Percentiles rank a stretch among this genome's conserved stretches.
Evolutionary conservation across 768 basidiomycete genomes (phyloP).

Genomic region (Suillus spraguei): DNA sequence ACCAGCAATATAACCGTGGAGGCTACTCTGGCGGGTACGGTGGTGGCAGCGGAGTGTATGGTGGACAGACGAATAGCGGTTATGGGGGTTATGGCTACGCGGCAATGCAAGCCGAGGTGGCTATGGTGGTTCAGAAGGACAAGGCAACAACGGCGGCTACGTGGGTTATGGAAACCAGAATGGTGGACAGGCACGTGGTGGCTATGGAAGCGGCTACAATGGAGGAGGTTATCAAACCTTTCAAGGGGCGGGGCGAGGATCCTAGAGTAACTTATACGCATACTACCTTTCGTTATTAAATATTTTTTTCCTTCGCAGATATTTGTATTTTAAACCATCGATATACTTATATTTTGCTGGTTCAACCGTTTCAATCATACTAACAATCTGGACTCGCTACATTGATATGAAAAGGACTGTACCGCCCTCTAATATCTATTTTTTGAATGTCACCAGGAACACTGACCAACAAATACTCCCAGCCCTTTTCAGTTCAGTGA

Average conservation of each 20-base stretch:
- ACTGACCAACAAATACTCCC: not conserved
- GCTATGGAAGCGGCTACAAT: slow-evolving; percentile 29
- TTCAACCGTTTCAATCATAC: slow-evolving; percentile 13
- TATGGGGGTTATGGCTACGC: slow-evolving; percentile 19
- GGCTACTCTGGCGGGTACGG: slow-evolving; percentile 27
- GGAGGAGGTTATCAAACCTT: slow-evolving; percentile 27
- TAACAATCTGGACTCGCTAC: slow-evolving; percentile 20
- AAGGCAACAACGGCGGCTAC: slow-evolving; percentile 41
- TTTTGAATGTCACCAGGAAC: not conserved
- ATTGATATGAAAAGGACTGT: slow-evolving; percentile 1
- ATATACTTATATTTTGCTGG: slow-evolving; percentile 13
- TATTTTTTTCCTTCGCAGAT: slow-evolving; percentile 6
- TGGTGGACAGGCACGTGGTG: slow-evolving; percentile 20
- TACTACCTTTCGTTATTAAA: slow-evolving; percentile 18
- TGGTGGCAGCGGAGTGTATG: slow-evolving; percentile 9
- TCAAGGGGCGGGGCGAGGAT: slow-evolving; percentile 51
- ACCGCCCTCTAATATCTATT: not conserved
- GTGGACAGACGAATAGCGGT: slow-evolving; percentile 18
- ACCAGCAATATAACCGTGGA: slow-evolving; percentile 27
- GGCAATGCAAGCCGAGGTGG: slow-evolving; percentile 28
- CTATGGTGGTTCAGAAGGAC: slow-evolving; percentile 36
- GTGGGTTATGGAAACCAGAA: slow-evolving; percentile 34
- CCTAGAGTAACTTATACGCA: slow-evolving; percentile 40
- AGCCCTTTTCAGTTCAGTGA: too few relatives aligned
- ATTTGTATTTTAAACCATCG: slow-evolving; percentile 13